These are phyloP conservation scores for Fragilariopsis cylindrus DNA, from an alignment of 108 stramenopile genomes.

Conservation along the genomic window DNA sequence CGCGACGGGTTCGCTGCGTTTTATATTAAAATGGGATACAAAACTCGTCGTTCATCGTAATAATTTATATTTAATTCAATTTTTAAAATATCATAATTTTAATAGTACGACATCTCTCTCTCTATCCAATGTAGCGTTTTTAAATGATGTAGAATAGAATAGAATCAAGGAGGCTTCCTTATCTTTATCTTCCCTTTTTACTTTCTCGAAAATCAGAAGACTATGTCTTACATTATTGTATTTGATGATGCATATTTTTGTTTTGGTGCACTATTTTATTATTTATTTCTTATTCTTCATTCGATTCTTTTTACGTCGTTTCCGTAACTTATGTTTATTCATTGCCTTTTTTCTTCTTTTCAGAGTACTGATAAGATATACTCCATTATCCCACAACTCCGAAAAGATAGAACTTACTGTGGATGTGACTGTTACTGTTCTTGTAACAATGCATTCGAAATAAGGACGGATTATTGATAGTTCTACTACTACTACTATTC, in stretches of 20 bases:
- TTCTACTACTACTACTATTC: too few relatives aligned
- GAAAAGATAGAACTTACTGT: too few relatives aligned
- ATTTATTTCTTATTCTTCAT: constrained; percentile 68
- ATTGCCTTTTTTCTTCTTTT: constrained; percentile 85
- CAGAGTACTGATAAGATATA: constrained; percentile 65
- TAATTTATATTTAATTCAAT: too few relatives aligned
- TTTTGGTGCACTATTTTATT: background rate
- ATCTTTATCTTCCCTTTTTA: background rate
- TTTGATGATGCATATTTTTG: background rate
- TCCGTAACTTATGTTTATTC: constrained; percentile 87
- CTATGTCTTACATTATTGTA: background rate
- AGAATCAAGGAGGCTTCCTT: background rate
- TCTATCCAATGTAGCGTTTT: background rate
- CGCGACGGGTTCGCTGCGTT: too few relatives aligned
- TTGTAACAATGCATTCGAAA: too few relatives aligned
- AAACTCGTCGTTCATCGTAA: too few relatives aligned
- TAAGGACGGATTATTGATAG: too few relatives aligned
- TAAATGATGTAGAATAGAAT: background rate
- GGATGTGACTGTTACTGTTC: too few relatives aligned
- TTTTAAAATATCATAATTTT: too few relatives aligned
- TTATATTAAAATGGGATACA: too few relatives aligned
- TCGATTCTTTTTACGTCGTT: constrained; percentile 82
- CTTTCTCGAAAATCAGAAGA: background rate
- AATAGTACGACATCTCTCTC: too few relatives aligned
- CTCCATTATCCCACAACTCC: background rate